A percentile compares a stretch with the other conserved stretches of the same genome.
These are phyloP conservation scores for Hanseniaspora valbyensis DNA, from an alignment of 805 yeast species.

Conservation along the genomic window DNA sequence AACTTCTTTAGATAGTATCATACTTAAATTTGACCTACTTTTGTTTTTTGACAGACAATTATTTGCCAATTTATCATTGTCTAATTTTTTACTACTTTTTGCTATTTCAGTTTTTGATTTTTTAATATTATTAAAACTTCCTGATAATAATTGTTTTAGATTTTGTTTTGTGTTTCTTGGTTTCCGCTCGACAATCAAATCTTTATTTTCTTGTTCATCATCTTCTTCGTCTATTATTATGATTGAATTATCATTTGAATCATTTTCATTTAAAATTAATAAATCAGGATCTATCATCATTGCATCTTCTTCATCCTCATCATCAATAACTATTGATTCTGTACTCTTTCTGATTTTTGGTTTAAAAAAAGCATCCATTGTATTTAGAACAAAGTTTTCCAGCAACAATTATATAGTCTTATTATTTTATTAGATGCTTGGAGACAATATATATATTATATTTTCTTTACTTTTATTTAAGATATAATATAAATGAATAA, in stretches of 20 bases:
- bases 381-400: too few relatives aligned
- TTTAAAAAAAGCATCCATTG: slow-evolving; percentile 10
- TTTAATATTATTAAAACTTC: background rate
- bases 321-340: background rate
- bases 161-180: background rate
- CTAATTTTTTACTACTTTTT: background rate
- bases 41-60: slow-evolving; percentile 1
- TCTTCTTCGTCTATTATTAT: background rate
- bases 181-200: background rate
- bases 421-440: too few relatives aligned
- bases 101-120: background rate
- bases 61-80: background rate
- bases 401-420: too few relatives aligned
- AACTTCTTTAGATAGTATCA: background rate
- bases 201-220: background rate
- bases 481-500: too few relatives aligned
- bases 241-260: background rate
- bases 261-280: background rate
- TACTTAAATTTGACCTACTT: slow-evolving; percentile 2
- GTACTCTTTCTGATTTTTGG: background rate
- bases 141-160: slow-evolving; percentile 16
- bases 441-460: too few relatives aligned
- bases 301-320: background rate
- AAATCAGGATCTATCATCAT: background rate
- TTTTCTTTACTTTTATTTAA: too few relatives aligned